Conservation (phyloP, 2,329 filamentous ascomycete species). For the Samsoniella hepiali region DNA sequence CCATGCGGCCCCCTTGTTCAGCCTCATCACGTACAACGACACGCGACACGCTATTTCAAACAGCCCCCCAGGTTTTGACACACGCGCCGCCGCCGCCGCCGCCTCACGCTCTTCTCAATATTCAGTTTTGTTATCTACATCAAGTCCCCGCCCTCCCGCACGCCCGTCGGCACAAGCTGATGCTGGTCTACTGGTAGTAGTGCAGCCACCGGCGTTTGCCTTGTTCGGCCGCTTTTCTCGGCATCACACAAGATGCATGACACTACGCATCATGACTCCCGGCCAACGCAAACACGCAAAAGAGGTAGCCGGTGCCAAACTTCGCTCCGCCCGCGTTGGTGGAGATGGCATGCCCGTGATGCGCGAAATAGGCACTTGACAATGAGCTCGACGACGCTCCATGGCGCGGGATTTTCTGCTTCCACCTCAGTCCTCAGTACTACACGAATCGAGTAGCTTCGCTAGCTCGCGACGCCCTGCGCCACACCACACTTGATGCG, state of each 20-base stretch:
- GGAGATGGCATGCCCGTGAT: neutral
- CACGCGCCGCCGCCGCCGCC: no score
- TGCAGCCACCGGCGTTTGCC: constrained; percentile 7
- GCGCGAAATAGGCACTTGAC: neutral
- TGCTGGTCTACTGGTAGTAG: neutral
- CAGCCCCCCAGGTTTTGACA: no score
- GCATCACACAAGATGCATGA: neutral
- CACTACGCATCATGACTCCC: neutral
- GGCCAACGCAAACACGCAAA: neutral
- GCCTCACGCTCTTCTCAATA: no score
- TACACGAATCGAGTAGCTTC: neutral
- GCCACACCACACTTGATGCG: neutral
- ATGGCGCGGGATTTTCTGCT: neutral
- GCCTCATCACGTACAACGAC: no score
- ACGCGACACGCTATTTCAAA: no score
- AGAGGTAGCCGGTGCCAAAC: no score
- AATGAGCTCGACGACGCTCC: no score
- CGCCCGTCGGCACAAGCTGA: neutral
- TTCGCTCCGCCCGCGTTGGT: neutral
- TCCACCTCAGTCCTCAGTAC: no score
- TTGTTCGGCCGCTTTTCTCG: neutral
- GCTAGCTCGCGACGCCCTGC: neutral
- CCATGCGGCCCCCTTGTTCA: no score
- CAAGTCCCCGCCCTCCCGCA: no score
- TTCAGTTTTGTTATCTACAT: no score